phyloP scores from a whole-genome alignment of 2,329 filamentous ascomycete genomes.

The Tolypocladium capitatum region DNA sequence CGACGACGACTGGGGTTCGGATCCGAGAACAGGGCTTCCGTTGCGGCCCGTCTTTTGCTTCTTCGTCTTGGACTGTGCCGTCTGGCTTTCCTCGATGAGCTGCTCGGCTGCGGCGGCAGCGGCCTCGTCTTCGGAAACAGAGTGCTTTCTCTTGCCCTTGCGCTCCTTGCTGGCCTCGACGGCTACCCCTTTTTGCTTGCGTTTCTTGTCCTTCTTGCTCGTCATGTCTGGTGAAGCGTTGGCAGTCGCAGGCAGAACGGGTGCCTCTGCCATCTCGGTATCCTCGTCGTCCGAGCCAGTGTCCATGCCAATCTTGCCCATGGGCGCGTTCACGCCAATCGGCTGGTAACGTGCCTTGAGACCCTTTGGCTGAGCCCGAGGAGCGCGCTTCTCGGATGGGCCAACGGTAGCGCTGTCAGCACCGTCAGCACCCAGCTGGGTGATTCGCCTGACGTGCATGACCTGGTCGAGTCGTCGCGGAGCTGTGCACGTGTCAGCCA shows the following conservation, averaged over 20 bases:
- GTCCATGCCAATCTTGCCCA: slow-evolving; percentile 26
- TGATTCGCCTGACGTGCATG: slow-evolving; percentile 51
- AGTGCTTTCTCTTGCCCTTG: slow-evolving; percentile 24
- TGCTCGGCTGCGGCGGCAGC: slow-evolving; percentile 20
- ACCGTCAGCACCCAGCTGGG: slow-evolving; percentile 37
- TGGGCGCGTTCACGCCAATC: slow-evolving; percentile 36
- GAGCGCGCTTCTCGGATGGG: slow-evolving; percentile 33
- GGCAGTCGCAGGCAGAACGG: slow-evolving; percentile 11
- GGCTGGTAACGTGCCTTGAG: slow-evolving; percentile 56
- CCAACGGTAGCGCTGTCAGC: slow-evolving; percentile 21
- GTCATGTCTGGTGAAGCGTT: slow-evolving; percentile 11
- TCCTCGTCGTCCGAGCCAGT: slow-evolving; percentile 24
- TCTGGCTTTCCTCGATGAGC: slow-evolving; percentile 18
- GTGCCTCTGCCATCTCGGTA: slow-evolving; percentile 29
- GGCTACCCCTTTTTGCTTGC: neutral
- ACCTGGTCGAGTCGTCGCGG: slow-evolving; percentile 39
- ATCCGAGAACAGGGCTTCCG: slow-evolving; percentile 22
- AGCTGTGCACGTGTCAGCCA: slow-evolving; percentile 7
- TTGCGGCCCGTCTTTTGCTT: slow-evolving; percentile 20
- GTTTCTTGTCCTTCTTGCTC: slow-evolving; percentile 17
- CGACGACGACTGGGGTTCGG: slow-evolving; percentile 11
- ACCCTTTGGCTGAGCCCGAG: slow-evolving; percentile 53
- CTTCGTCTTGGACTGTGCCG: slow-evolving; percentile 26
- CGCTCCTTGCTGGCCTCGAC: slow-evolving; percentile 5
- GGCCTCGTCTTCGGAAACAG: slow-evolving; percentile 24